Evolutionary conservation across 306 rosid species (phyloP), one percentile per base, ranked within the genome.

Genomic region (Casuarina equisetifolia): DNA sequence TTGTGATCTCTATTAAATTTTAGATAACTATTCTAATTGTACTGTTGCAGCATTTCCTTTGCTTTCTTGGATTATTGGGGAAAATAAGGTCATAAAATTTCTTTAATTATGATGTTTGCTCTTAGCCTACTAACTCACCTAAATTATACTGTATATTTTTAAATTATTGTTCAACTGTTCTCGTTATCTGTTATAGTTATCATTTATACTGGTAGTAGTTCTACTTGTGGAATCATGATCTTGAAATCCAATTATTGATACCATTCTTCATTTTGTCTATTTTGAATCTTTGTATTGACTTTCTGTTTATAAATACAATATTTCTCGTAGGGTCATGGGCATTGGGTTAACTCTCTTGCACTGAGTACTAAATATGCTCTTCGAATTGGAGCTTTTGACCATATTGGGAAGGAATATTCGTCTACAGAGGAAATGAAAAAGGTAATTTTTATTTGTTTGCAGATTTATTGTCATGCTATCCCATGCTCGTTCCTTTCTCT

Each of bases 321-420:
- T 88, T 75, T 80, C 42, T 79, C 85, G 61, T 73, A 92, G 99
- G 99, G 97, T 76, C 99, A 95, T 78, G 99, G 91, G 12, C 94
- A 91, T 82, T 95, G 97, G 97, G 96, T 95, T 71, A 95, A 95
- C 88, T 87, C 97, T 79, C 90, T 95, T 81, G 97, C 99, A 74
- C 81, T 95, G 83, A 95, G 99, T 84, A 92, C 99, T 0, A 97
- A 95, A 77, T 95, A 89, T 83, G 97, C 91, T 80, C 96, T 95
- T 77, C 96, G 97, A 57, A 95, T 97, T 6, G 97, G 99, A 71
- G 96, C 97, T 69, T 95, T 83, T 86, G 97, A 95, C 84, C 97
- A 95, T 88, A 91, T 96, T n/a, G 85, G 90, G 76, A 92, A 92
- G 86, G 91, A 84, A 35, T 87, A 72, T 81, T 87, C 94, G 53